Evolutionary conservation across 108 stramenopile species (phyloP), one percentile per base, ranked within the genome.

Genomic region (Mediolabrus comicus): DNA sequence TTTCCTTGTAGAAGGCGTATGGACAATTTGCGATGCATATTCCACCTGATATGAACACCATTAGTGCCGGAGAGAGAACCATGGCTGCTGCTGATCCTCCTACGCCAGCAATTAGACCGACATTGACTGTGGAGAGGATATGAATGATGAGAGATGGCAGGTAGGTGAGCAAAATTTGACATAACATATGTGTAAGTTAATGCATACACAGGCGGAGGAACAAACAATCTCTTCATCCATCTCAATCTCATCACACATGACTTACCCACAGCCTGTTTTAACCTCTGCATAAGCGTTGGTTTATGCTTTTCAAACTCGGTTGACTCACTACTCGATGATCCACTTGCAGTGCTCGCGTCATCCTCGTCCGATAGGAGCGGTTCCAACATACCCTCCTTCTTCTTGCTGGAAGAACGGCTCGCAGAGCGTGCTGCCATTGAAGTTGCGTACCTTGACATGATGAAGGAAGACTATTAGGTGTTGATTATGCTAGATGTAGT

Each of bases 21-120:
- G 73, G 73, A 2, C 51, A 65, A 60, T 74, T 66, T 31, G 73
- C 65, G 38, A 36, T 39, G 59, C 59, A 59, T 29, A 74, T 67
- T 26, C 73, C 73, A 3, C 65, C 73, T 0, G 65, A 59, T 0
- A 74, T 17, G 33, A 74, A 74, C 4, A 74, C 65, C 33, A 67
- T 19, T 5, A 38, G 38, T 13, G 56, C 35, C 0, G 73, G 73
- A 10, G 65, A 49, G 0, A 74, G 11, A n/a, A 67, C 39, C 63
- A 66, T 65, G 33, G 65, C 49, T 8, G 59, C 65, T 14, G 53
- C 65, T 16, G 56, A 57, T 57, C 14, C 56, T 32, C 56, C 56
- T 30, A 2, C 56, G 4, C 56, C 56, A 2, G 19, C 56, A 6
- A 33, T 4, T 30, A 57, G 32, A 28, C 34, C 17, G 19, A 49